Percentiles rank a stretch among this genome's conserved stretches.
Conservation (phyloP, 345 rosid species). For the Leavenworthia alabamica region DNA sequence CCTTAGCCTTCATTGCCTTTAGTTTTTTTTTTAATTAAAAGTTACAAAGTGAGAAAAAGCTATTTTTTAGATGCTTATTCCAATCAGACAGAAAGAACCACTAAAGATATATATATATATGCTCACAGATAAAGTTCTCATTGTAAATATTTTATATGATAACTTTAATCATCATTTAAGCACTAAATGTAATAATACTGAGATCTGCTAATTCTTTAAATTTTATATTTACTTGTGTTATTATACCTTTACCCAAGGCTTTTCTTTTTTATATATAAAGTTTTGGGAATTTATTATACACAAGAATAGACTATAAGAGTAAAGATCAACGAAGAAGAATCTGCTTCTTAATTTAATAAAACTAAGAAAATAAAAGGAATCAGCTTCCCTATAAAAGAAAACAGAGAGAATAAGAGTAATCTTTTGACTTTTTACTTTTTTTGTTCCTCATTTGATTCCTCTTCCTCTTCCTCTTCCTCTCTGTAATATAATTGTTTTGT, state of each 20-base stretch:
- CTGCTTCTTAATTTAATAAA: constrained; percentile 8
- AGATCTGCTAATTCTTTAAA: not conserved
- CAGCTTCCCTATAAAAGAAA: constrained; percentile 31
- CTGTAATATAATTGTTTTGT: not conserved
- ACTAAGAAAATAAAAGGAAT: constrained; percentile 5
- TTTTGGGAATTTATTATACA: no score
- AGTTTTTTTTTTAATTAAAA: constrained; percentile 5
- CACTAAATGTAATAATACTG: not conserved
- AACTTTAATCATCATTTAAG: not conserved
- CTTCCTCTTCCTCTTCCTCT: not conserved
- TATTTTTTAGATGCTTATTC: constrained; percentile 30
- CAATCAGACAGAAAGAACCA: constrained; percentile 3
- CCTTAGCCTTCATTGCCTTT: not conserved
- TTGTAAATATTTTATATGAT: not conserved
- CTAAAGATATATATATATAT: constrained; percentile 9
- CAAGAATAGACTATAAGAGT: not conserved
- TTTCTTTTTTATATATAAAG: not conserved
- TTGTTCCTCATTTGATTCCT: constrained; percentile 10
- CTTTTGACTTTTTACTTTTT: not conserved
- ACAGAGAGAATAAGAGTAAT: constrained; percentile 13
- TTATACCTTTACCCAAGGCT: not conserved
- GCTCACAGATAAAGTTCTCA: not conserved
- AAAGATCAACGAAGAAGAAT: constrained; percentile 13
- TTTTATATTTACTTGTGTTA: not conserved
- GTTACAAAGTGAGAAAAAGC: constrained; percentile 1